A percentile compares a stretch with the other conserved stretches of the same genome.
Conservation (phyloP, 805 yeast species). For the Scheffersomyces stipitis region DNA sequence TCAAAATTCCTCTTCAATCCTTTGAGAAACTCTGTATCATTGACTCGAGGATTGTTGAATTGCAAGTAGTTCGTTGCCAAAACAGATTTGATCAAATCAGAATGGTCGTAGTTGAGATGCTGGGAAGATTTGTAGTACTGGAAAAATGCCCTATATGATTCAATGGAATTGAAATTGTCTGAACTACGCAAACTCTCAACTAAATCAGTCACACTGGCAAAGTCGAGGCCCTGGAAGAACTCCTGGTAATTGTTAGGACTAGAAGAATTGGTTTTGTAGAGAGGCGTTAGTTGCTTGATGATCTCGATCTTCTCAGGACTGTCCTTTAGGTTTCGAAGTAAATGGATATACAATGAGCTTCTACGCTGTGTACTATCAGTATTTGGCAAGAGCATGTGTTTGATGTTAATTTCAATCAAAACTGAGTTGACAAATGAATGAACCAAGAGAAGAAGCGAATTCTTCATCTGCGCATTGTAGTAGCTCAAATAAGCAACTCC, state of each 20-base stretch:
- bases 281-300: constrained; percentile 11
- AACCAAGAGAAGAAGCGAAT: constrained; percentile 21
- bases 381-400: constrained; percentile 13
- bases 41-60: constrained; percentile 12
- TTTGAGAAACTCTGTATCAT: constrained; percentile 20
- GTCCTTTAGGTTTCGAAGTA: constrained; percentile 18
- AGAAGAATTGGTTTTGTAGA: constrained; percentile 4
- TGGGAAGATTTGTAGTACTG: constrained; percentile 29
- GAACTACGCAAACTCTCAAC: not conserved
- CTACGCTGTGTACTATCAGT: constrained; percentile 1
- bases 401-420: constrained; percentile 29
- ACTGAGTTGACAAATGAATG: constrained; percentile 24
- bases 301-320: constrained; percentile 16
- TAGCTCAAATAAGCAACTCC: constrained; percentile 5
- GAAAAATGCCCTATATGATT: constrained; percentile 22
- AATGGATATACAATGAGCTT: constrained; percentile 2
- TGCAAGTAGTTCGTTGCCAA: constrained; percentile 12
- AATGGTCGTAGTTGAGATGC: constrained; percentile 30
- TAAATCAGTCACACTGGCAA: not conserved
- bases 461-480: constrained; percentile 18
- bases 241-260: constrained; percentile 11
- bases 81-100: constrained; percentile 24
- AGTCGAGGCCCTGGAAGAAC: constrained; percentile 9
- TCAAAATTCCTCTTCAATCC: constrained; percentile 17
- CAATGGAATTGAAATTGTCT: constrained; percentile 22